These are phyloP conservation scores for Blastomyces parvus DNA, from an alignment of 2,329 filamentous ascomycete species.

Conservation along the genomic window DNA sequence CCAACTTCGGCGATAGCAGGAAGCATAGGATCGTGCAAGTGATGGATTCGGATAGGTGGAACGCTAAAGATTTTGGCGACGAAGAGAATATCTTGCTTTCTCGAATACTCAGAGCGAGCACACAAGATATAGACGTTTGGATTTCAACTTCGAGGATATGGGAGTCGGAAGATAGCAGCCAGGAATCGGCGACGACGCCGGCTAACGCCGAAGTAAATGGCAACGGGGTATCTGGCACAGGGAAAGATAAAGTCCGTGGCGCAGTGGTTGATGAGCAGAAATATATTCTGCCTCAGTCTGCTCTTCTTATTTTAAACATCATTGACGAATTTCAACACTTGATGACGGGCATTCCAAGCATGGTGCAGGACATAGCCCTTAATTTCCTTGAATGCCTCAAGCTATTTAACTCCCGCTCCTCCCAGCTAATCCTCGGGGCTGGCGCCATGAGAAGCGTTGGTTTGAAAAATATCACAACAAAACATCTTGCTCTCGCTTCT, in stretches of 20 bases:
- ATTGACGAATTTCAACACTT: constrained; percentile 77
- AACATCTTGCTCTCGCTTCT: constrained; percentile 83
- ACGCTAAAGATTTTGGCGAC: constrained; percentile 53
- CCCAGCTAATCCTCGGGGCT: constrained; percentile 91
- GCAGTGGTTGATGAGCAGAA: constrained; percentile 76
- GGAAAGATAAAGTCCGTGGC: constrained; percentile 56
- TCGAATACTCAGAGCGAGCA: constrained; percentile 51
- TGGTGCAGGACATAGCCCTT: constrained; percentile 71
- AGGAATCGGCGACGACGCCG: constrained; percentile 22
- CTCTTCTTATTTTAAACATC: constrained; percentile 67
- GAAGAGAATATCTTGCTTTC: constrained; percentile 42
- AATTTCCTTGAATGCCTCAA: constrained; percentile 78
- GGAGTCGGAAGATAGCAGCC: constrained; percentile 30
- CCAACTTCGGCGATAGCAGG: constrained; percentile 47
- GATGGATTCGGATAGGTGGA: constrained; percentile 56
- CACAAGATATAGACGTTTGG: constrained; percentile 49
- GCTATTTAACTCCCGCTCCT: constrained; percentile 89
- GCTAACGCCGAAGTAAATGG: constrained; percentile 33
- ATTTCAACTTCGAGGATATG: constrained; percentile 42
- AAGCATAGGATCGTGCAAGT: constrained; percentile 48
- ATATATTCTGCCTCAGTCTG: constrained; percentile 78
- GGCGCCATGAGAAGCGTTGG: constrained; percentile 83
- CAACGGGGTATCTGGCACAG: constrained; percentile 16
- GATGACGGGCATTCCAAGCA: constrained; percentile 74
- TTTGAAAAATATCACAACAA: constrained; percentile 91